phyloP scores from a whole-genome alignment of 2,329 filamentous ascomycete species.

The Sclerotinia trifoliorum region DNA sequence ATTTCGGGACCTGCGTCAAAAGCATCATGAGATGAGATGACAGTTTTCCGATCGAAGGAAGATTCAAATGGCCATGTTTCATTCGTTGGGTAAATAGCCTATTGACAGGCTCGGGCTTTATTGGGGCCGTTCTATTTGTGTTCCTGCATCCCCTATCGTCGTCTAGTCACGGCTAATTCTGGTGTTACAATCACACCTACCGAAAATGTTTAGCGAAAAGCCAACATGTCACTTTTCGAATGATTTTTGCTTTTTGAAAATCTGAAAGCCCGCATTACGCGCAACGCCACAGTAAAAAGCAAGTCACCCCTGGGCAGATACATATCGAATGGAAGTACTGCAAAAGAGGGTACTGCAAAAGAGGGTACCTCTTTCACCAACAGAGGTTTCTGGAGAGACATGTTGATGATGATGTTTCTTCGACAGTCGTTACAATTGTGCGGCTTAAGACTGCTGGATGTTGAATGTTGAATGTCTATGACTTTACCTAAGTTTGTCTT shows the following conservation, averaged over 20 bases:
- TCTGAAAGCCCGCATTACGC: neutral
- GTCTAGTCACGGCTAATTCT: neutral
- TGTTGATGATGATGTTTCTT: neutral
- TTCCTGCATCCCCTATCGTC: neutral
- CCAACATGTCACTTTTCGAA: neutral
- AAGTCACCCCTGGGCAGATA: neutral
- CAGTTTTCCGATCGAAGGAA: neutral
- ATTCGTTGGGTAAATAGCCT: slow-evolving; percentile 9
- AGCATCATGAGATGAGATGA: slow-evolving; percentile 11
- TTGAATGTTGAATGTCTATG: too few species aligned
- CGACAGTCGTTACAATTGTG: neutral
- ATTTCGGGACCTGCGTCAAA: neutral
- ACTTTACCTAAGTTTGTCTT: too few species aligned
- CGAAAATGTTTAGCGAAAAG: neutral
- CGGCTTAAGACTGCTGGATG: neutral
- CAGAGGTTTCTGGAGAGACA: neutral
- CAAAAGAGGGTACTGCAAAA: neutral
- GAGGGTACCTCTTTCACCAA: neutral
- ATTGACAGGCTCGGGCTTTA: neutral
- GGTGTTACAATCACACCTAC: slow-evolving; percentile 3
- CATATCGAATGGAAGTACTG: neutral
- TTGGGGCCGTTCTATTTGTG: neutral
- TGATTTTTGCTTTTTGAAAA: neutral
- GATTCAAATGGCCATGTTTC: neutral
- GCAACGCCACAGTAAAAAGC: neutral